phyloP scores from a whole-genome alignment of 2,329 filamentous ascomycete genomes.

The Hypoxylon sp. region DNA sequence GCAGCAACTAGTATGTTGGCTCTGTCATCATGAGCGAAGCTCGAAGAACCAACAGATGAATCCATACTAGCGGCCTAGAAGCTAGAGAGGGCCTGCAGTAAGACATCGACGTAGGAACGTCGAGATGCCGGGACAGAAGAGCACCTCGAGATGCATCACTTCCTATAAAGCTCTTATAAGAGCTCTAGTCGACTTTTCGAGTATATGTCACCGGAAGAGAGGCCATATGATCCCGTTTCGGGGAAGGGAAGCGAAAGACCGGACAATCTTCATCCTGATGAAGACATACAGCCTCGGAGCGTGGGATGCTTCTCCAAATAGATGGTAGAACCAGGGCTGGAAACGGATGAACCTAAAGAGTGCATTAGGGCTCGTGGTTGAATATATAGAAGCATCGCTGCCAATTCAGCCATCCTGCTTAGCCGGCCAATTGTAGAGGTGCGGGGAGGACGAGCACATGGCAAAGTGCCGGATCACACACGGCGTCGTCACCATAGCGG shows the following conservation, averaged over 20 bases:
- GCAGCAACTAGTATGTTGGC: conserved; percentile 47
- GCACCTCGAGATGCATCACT: not conserved
- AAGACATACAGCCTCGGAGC: conserved; percentile 28
- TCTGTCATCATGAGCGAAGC: conserved; percentile 43
- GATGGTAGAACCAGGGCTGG: conserved; percentile 28
- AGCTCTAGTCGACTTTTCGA: not conserved
- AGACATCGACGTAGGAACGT: conserved; percentile 4
- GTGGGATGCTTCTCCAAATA: conserved; percentile 29
- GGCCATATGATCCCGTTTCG: conserved; percentile 10
- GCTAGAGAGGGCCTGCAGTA: not conserved
- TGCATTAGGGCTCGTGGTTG: conserved; percentile 18
- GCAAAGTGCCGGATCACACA: conserved; percentile 38
- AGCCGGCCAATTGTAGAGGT: conserved; percentile 35
- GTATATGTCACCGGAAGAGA: conserved; percentile 30
- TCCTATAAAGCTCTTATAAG: conserved; percentile 28
- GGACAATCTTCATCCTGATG: conserved; percentile 39
- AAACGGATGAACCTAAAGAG: conserved; percentile 19
- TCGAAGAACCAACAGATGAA: conserved; percentile 17
- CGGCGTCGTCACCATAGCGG: conserved; percentile 24
- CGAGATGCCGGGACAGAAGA: not conserved
- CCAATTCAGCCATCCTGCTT: conserved; percentile 41
- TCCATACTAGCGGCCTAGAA: conserved; percentile 37
- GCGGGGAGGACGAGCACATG: conserved; percentile 36
- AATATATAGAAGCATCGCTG: conserved; percentile 22
- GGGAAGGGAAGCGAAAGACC: conserved; percentile 21